Percentiles rank a stretch among this genome's conserved stretches.
Conservation (phyloP, 345 rosid species). For the Eucalyptus pauciflora region DNA sequence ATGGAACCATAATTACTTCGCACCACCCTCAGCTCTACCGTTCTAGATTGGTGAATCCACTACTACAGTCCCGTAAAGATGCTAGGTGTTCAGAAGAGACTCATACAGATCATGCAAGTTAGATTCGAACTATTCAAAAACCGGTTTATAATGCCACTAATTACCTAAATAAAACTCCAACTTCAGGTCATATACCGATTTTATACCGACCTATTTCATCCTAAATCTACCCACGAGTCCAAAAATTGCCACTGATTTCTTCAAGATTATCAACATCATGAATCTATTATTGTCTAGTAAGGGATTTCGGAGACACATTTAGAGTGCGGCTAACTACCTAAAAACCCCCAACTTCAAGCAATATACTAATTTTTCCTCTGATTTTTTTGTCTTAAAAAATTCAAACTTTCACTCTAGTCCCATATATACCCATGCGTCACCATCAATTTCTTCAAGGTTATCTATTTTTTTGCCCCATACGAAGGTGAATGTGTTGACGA, state of each 20-base stretch:
- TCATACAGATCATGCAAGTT: background rate
- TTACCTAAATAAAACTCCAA: background rate
- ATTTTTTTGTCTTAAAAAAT: background rate
- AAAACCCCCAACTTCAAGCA: no score
- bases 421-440: background rate
- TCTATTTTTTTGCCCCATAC: background rate
- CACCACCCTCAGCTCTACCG: background rate
- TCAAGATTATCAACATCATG: background rate
- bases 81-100: background rate
- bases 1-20: background rate
- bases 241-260: background rate
- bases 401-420: background rate
- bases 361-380: no score
- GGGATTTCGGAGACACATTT: background rate
- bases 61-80: background rate
- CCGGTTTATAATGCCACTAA: background rate
- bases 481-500: background rate
- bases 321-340: background rate
- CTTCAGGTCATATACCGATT: background rate
- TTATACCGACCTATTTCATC: background rate
- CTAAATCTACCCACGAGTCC: background rate
- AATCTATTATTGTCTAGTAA: background rate
- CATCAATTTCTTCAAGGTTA: background rate
- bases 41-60: background rate
- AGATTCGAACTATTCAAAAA: background rate